These are phyloP conservation scores for Boletus semigastroideus DNA, from an alignment of 1,284 basidiomycete species.

Conservation along the genomic window DNA sequence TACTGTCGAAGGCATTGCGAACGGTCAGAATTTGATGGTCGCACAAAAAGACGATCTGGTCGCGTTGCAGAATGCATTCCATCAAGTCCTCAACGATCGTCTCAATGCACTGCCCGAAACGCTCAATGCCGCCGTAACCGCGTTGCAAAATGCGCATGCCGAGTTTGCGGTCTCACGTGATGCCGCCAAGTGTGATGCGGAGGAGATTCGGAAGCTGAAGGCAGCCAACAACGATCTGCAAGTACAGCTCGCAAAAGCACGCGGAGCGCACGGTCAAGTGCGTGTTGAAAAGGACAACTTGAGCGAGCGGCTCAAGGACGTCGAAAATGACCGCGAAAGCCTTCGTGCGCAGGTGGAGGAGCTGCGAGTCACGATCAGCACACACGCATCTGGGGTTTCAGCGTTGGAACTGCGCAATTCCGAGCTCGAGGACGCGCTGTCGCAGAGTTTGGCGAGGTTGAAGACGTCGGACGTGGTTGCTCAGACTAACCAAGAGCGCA, in stretches of 20 bases:
- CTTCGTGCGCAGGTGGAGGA: constrained; percentile 56
- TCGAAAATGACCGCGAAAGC: constrained; percentile 63
- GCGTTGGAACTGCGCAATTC: constrained; percentile 53
- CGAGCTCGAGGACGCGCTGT: constrained; percentile 67
- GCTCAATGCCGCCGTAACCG: constrained; percentile 52
- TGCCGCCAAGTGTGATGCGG: constrained; percentile 57
- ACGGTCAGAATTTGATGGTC: constrained; percentile 44
- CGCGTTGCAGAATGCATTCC: constrained; percentile 36
- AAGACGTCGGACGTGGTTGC: constrained; percentile 68
- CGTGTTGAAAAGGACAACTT: constrained; percentile 79
- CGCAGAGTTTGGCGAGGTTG: constrained; percentile 64
- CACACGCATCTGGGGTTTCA: constrained; percentile 47
- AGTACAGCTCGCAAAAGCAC: constrained; percentile 69
- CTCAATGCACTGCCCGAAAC: constrained; percentile 58
- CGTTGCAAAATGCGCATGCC: constrained; percentile 58
- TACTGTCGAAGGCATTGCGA: constrained; percentile 42
- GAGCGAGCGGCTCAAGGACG: constrained; percentile 54
- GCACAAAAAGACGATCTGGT: constrained; percentile 50
- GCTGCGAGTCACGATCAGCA: constrained; percentile 43
- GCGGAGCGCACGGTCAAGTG: constrained; percentile 70
- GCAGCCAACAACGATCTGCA: constrained; percentile 61
- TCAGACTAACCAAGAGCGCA: constrained; percentile 57
- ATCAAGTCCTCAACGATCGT: constrained; percentile 52
- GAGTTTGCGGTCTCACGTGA: constrained; percentile 60
- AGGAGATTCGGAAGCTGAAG: constrained; percentile 61